Percentiles rank a stretch among this genome's conserved stretches.
phyloP scores from a whole-genome alignment of 257 asterid species.

The Rubia yunnanensis region DNA sequence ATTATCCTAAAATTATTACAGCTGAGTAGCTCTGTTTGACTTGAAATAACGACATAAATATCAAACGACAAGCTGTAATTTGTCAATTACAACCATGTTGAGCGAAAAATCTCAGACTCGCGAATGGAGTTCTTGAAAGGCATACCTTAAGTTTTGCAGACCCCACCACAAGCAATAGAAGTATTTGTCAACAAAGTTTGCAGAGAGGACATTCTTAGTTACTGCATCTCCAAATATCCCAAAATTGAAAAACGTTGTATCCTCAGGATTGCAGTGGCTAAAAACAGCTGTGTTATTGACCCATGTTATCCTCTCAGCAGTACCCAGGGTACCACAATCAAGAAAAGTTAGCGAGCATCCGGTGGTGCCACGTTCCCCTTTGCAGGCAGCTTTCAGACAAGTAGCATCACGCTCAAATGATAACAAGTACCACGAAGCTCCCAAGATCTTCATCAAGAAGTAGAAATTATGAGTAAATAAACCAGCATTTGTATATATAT shows the following conservation, averaged over 20 bases:
- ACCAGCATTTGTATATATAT: not conserved
- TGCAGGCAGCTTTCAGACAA: conserved; percentile 72
- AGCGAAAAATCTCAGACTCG: not conserved
- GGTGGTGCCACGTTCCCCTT: conserved; percentile 25
- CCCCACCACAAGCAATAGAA: conserved; percentile 97
- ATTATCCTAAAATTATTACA: not conserved
- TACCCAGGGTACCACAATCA: conserved; percentile 52
- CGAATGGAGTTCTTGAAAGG: not conserved
- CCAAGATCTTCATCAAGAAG: conserved; percentile 41
- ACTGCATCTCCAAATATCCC: conserved; percentile 69
- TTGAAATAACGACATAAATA: not conserved
- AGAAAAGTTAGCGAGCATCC: conserved; percentile 52
- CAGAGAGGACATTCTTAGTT: conserved; percentile 54
- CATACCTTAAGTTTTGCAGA: conserved; percentile 68
- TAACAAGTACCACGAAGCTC: conserved; percentile 76
- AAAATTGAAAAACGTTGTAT: conserved; percentile 42
- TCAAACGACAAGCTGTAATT: too few relatives aligned
- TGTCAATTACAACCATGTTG: not conserved
- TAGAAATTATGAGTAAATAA: conserved; percentile 1
- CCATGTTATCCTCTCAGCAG: conserved; percentile 44
- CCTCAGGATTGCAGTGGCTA: conserved; percentile 47
- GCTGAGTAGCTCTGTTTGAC: not conserved
- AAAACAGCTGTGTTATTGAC: conserved; percentile 44
- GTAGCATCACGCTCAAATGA: conserved; percentile 70
- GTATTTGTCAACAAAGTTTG: conserved; percentile 59